These are phyloP conservation scores for Lentinula boryana DNA, from an alignment of 768 basidiomycete genomes.

Conservation along the genomic window DNA sequence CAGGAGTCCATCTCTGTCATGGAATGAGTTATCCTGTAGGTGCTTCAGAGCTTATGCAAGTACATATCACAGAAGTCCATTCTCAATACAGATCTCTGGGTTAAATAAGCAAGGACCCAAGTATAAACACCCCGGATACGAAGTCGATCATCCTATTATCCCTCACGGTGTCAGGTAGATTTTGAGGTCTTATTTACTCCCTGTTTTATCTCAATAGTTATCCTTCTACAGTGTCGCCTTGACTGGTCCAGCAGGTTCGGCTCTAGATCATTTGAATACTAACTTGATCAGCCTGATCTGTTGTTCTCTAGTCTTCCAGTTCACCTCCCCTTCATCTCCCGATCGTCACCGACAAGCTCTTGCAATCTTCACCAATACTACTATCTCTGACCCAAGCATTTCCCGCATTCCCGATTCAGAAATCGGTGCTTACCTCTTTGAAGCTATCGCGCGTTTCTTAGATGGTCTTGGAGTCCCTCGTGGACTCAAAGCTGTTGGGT, in stretches of 20 bases:
- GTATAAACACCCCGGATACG: constrained; percentile 88
- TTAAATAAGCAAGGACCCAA: constrained; percentile 92
- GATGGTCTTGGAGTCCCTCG: constrained; percentile 81
- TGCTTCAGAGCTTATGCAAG: constrained; percentile 2
- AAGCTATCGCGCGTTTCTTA: constrained; percentile 85
- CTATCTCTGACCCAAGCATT: constrained; percentile 63
- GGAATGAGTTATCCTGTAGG: constrained; percentile 84
- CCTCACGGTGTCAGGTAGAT: constrained; percentile 81
- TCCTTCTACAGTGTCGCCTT: constrained; percentile 60
- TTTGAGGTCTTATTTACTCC: not conserved
- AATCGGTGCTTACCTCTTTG: constrained; percentile 72
- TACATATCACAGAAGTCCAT: not conserved
- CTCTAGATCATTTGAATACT: not conserved
- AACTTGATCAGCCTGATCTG: not conserved
- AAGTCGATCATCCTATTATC: constrained; percentile 81
- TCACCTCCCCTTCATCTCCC: constrained; percentile 91
- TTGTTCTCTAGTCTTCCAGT: constrained; percentile 68
- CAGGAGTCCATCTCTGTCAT: constrained; percentile 87
- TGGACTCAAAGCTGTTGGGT: constrained; percentile 77
- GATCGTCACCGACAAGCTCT: constrained; percentile 86
- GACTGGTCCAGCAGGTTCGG: constrained; percentile 75
- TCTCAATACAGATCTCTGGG: constrained; percentile 68
- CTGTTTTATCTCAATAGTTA: constrained; percentile 3
- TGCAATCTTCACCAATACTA: constrained; percentile 71
- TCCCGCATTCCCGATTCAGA: constrained; percentile 71